Percentiles rank a stretch among this genome's conserved stretches.
Evolutionary conservation across 306 rosid genomes (phyloP).

Genomic region (Vigna mungo): DNA sequence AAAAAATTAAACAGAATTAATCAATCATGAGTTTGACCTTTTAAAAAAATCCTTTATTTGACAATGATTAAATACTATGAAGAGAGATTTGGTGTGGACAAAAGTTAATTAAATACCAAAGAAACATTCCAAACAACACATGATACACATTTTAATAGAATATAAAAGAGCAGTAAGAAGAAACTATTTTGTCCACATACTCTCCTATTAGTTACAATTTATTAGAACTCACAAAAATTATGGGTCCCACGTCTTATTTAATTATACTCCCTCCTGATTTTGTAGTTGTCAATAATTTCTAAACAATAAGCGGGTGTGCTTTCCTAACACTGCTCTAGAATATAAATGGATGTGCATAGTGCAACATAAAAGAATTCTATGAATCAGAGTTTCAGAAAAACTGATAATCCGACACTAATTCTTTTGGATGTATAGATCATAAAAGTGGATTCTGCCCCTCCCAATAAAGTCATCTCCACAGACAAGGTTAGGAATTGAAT

Average conservation of each 20-base stretch:
- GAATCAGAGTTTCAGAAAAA: not conserved
- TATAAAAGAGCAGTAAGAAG: not conserved
- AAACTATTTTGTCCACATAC: too few relatives aligned
- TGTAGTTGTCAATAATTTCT: too few relatives aligned
- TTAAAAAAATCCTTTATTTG: not conserved
- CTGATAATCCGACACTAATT: not conserved
- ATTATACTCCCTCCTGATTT: too few relatives aligned
- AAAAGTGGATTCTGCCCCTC: too few relatives aligned
- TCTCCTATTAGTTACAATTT: too few relatives aligned
- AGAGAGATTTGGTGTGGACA: not conserved
- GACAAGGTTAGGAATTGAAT: too few relatives aligned
- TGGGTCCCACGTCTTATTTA: too few relatives aligned
- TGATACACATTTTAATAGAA: conserved; percentile 20
- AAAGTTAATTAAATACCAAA: conserved; percentile 32
- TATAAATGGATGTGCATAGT: not conserved
- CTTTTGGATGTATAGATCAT: too few relatives aligned
- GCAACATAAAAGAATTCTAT: not conserved
- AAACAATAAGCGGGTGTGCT: too few relatives aligned
- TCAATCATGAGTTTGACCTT: conserved; percentile 6
- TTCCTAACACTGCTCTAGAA: too few relatives aligned
- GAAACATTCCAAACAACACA: not conserved
- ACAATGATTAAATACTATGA: conserved; percentile 20
- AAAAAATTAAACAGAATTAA: conserved; percentile 25
- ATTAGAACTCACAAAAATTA: too few relatives aligned
- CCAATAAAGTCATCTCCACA: too few relatives aligned